Percentiles rank a stretch among this genome's conserved stretches.
These are phyloP conservation scores for Cercophora samala DNA, from an alignment of 495 filamentous ascomycete species.

Conservation along the genomic window DNA sequence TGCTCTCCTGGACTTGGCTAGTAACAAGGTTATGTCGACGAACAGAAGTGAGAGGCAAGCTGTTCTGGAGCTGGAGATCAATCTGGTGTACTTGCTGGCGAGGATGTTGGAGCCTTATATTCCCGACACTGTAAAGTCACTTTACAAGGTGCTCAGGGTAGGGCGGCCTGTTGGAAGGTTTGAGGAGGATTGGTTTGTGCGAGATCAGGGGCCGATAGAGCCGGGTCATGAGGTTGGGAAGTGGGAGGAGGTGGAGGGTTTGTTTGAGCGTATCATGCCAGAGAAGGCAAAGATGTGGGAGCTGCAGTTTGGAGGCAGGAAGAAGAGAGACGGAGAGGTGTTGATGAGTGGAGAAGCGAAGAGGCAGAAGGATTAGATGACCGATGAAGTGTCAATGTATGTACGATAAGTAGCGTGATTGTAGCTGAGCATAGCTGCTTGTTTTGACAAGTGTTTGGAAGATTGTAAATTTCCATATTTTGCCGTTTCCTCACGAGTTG, in stretches of 20 bases:
- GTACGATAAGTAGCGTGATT: neutral
- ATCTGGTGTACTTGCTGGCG: neutral
- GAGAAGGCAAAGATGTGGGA: neutral
- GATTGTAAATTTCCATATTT: neutral
- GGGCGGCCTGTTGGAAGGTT: neutral
- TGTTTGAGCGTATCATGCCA: neutral
- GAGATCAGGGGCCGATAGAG: neutral
- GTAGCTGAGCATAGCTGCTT: neutral
- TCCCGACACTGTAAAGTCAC: neutral
- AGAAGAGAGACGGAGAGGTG: neutral
- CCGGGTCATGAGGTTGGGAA: neutral
- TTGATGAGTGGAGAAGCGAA: neutral
- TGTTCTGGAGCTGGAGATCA: neutral
- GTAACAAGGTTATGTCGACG: neutral
- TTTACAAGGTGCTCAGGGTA: neutral
- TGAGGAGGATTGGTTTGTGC: neutral
- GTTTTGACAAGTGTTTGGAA: neutral
- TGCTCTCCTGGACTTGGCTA: neutral
- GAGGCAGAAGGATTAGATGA: neutral
- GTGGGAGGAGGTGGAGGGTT: neutral
- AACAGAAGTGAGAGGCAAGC: neutral
- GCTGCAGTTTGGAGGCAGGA: neutral
- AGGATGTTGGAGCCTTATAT: neutral
- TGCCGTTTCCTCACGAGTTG: neutral
- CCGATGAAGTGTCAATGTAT: neutral